A percentile compares a stretch with the other conserved stretches of the same genome.
Evolutionary conservation across 2,329 filamentous ascomycete genomes (phyloP).

Genomic region (Penicillium vulpinum): DNA sequence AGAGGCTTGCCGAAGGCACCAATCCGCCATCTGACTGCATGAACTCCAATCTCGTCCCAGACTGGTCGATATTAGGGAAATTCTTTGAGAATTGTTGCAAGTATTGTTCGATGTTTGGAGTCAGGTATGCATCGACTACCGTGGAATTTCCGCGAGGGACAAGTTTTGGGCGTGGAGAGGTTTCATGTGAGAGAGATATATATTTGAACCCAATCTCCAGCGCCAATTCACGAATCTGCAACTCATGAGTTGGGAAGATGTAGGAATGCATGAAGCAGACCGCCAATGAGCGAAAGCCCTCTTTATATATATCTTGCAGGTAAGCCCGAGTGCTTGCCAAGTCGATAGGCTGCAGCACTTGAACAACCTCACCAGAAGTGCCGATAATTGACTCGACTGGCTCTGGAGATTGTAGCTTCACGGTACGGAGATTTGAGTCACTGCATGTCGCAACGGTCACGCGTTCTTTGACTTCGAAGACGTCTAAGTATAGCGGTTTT

Average conservation of each 20-base stretch:
- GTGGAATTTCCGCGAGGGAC: slow-evolving; percentile 71
- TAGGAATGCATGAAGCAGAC: slow-evolving; percentile 87
- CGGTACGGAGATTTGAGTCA: slow-evolving; percentile 25
- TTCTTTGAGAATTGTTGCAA: slow-evolving; percentile 42
- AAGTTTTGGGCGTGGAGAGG: slow-evolving; percentile 82
- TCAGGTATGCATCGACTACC: slow-evolving; percentile 74
- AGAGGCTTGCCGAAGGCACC: slow-evolving; percentile 62
- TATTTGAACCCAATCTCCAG: slow-evolving; percentile 69
- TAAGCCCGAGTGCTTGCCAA: slow-evolving; percentile 55
- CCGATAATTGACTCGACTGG: neutral
- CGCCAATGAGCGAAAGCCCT: slow-evolving; percentile 72
- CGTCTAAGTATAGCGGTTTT: slow-evolving; percentile 47
- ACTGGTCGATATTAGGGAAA: neutral
- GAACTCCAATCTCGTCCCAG: slow-evolving; percentile 11
- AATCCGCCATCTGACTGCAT: slow-evolving; percentile 85
- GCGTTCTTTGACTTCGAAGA: slow-evolving; percentile 27
- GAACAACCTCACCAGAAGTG: slow-evolving; percentile 64
- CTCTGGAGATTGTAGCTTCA: slow-evolving; percentile 1
- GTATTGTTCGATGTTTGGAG: slow-evolving; percentile 72
- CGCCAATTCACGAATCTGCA: slow-evolving; percentile 69
- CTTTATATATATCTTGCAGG: slow-evolving; percentile 64
- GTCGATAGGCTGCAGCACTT: slow-evolving; percentile 74
- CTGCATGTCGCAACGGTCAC: slow-evolving; percentile 47
- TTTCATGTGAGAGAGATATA: slow-evolving; percentile 71
- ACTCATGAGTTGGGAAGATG: slow-evolving; percentile 80